Evolutionary conservation across 768 basidiomycete species (phyloP), one percentile per base, ranked within the genome.

Genomic region (Termitomyces heimii): DNA sequence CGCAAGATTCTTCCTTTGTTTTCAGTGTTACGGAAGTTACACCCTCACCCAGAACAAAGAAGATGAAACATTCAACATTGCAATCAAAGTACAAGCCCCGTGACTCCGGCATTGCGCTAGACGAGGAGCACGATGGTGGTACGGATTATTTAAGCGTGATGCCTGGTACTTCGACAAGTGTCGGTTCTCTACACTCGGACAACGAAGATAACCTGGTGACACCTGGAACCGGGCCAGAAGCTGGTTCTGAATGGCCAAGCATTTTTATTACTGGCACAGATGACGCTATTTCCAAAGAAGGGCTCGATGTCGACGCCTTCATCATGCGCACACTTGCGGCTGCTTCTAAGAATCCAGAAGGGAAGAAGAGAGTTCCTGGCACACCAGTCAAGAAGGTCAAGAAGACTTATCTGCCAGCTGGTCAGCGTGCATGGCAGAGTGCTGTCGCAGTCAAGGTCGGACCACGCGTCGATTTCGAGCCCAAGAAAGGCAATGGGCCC

Each of bases 361-460:
- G 72, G 26, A 66, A 68, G 52, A 91, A 89, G 76, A 84, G 77
- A 55, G 81, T 82, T 6, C 90, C 90, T 1, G 89, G 87, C 0
- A 92, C 90, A 14, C 90, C 90, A 1, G 87, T 90, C n/a, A 92
- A 92, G 77, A 84, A 78, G 65, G 68, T 77, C 56, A 85, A 85
- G 70, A 84, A 82, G 22, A 77, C 79, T 40, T 76, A 81, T 65
- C 71, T 86, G 35, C 74, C 76, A 29, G 76, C 76, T 58, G 76
- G 75, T 56, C 80, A 82, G 50, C 76, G 89, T 10, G 88, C 86
- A 4, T 92, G 89, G 89, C 89, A 90, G 68, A 91, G 89, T 65
- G 89, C 89, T 4, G 80, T 91, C 20, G 80, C 89, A 14, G 70
- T 78, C 61, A 89, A 87, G 68, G 82, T 89, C 48, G 84, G 82